phyloP scores from a whole-genome alignment of 1,139 yeast species.

The Blastobotrys buckinghamii region DNA sequence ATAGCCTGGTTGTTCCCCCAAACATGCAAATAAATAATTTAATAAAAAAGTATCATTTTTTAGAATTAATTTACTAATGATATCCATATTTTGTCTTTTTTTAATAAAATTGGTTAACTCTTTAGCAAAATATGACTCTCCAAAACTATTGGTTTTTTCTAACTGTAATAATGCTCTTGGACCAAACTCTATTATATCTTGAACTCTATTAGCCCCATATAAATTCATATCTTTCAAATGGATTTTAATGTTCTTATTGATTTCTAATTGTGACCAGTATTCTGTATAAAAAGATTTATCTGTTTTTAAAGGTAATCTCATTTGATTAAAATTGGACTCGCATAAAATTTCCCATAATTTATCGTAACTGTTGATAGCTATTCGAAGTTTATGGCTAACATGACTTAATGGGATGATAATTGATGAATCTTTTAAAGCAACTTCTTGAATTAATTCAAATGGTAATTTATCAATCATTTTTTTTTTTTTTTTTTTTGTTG shows the following conservation, averaged over 20 bases:
- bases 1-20: background rate
- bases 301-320: conserved; percentile 1
- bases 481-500: background rate
- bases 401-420: conserved; percentile 8
- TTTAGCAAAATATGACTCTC: background rate
- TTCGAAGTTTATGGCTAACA: background rate
- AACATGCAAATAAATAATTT: conserved; percentile 1
- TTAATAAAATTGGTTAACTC: background rate
- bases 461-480: conserved; percentile 7
- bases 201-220: background rate
- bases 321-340: background rate
- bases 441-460: conserved; percentile 9
- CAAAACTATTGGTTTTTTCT: background rate
- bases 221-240: background rate
- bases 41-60: background rate
- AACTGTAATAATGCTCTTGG: background rate
- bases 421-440: conserved; percentile 1
- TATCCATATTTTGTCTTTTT: background rate
- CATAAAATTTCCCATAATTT: conserved; percentile 7
- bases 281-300: background rate
- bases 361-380: background rate
- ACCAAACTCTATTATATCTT: background rate
- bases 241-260: background rate
- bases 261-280: conserved; percentile 4
- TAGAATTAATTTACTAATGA: background rate